A percentile compares a stretch with the other conserved stretches of the same genome.
phyloP scores from a whole-genome alignment of 148 eudicot species.

The Spergularia marina region DNA sequence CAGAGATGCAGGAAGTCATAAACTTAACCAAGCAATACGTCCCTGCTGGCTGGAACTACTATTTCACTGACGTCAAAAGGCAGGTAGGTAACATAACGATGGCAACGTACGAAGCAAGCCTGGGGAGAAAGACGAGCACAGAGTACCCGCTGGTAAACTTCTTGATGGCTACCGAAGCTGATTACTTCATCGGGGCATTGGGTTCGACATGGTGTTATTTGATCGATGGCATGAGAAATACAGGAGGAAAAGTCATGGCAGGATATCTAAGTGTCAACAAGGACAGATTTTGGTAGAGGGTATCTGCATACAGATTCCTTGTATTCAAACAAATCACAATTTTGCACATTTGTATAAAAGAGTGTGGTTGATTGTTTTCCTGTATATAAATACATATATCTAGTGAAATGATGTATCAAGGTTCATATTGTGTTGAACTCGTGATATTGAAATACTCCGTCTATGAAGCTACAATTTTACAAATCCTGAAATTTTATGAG shows the following conservation, averaged over 20 bases:
- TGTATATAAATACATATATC: neutral
- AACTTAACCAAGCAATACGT: conserved; percentile 51
- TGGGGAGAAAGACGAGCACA: conserved; percentile 83
- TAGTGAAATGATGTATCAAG: neutral
- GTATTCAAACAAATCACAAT: conserved; percentile 5
- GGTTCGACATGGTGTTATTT: conserved; percentile 94
- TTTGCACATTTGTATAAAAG: conserved; percentile 12
- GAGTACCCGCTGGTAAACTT: conserved; percentile 93
- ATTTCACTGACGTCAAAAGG: conserved; percentile 65
- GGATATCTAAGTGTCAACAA: conserved; percentile 94
- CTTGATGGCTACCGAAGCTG: conserved; percentile 88
- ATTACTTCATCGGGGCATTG: conserved; percentile 85
- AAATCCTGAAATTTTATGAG: too few species aligned
- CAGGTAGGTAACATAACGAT: conserved; percentile 75
- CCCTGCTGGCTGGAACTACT: conserved; percentile 60
- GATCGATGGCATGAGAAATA: conserved; percentile 93
- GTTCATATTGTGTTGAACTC: too few species aligned
- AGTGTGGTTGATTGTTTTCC: neutral
- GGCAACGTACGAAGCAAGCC: conserved; percentile 88
- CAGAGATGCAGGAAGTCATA: conserved; percentile 93
- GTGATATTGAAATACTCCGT: too few species aligned
- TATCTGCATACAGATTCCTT: neutral
- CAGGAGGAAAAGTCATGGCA: conserved; percentile 93
- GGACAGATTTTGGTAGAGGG: conserved; percentile 77
- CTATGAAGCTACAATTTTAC: too few species aligned